Evolutionary conservation across 2,329 filamentous ascomycete genomes (phyloP), one percentile per base, ranked within the genome.

Genomic region (Pseudogymnoascus sp.): DNA sequence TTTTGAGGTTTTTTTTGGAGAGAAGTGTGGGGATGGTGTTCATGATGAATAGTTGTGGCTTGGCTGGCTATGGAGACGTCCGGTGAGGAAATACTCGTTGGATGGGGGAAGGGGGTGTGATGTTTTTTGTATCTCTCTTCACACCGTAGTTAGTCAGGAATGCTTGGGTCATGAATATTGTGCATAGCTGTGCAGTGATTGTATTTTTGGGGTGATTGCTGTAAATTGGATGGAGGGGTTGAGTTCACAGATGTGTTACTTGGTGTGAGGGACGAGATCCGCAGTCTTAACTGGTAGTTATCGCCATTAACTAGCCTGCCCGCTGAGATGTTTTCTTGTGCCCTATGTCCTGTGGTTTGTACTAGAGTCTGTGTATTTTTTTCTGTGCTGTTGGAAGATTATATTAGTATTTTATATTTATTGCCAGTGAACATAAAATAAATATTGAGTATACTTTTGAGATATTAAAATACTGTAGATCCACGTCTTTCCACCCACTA

Each of bases 121-220:
- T 57, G n/a, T 57, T 53, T 57, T 57, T 57, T 57, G 26, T 57
- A 57, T 57, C 26, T 31, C 47, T 17, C 47, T 57, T 33, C 47
- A 33, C 47, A 57, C 47, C 47, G 47, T 57, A 57, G 47, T 19
- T 57, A 57, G 47, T 57, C 47, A 33, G 47, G 26, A 57, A 57
- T 57, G 47, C 47, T 57, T 57, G 26, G 47, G 26, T 57, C 47
- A 57, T 57, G 47, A 19, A 19, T 33, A 13, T 57, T 57, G 26
- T 57, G 47, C 15, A 13, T n/a, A 13, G n/a, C n/a, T 4, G 42
- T 26, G 42, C 10, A 6, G 21, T 47, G 44, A n/a, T n/a, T 47
- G 42, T 47, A 2, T 19, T 31, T 31, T 53, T 26, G 9, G 26
- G 1, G 47, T 53, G 47, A 19, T 31, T 53, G 15, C 3, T 33